Conservation (phyloP, 208 protist genomes). For the Leishmania major region DNA sequence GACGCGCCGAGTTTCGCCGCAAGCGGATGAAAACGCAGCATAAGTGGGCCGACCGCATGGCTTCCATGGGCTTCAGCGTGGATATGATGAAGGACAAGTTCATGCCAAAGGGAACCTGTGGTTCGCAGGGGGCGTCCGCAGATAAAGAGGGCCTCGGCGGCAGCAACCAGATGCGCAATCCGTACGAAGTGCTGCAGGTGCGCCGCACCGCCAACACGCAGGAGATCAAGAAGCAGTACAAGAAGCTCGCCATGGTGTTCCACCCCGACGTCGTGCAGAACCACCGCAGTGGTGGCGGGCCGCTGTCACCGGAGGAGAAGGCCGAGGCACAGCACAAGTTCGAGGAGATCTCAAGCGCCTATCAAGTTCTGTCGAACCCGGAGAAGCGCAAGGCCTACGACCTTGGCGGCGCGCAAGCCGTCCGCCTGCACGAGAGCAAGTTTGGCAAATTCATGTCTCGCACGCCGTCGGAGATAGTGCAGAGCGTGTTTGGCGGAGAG, state of each 20-base stretch:
- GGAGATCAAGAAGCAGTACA: constrained; percentile 85
- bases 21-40: constrained; percentile 64
- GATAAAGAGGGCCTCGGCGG: not conserved
- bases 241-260: constrained; percentile 87
- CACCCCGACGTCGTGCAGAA: constrained; percentile 79
- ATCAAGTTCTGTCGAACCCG: constrained; percentile 87
- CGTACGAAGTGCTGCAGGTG: constrained; percentile 79
- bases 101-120: not conserved
- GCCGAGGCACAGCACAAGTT: constrained; percentile 62
- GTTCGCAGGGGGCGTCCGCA: not conserved
- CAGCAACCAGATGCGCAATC: constrained; percentile 38
- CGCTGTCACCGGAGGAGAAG: constrained; percentile 40
- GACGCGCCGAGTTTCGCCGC: constrained; percentile 74
- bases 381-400: constrained; percentile 86
- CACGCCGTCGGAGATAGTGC: constrained; percentile 84
- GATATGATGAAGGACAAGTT: constrained; percentile 53
- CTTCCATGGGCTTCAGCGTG: constrained; percentile 79
- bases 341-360: constrained; percentile 71
- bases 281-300: constrained; percentile 12
- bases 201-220: constrained; percentile 56
- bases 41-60: constrained; percentile 61
- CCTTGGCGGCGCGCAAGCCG: constrained; percentile 58
- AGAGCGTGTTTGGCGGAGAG: constrained; percentile 84
- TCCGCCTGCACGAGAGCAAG: constrained; percentile 70
- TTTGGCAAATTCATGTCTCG: constrained; percentile 73